Evolutionary conservation across 1,284 basidiomycete species (phyloP).

Genomic region (Coniophora puteana): DNA sequence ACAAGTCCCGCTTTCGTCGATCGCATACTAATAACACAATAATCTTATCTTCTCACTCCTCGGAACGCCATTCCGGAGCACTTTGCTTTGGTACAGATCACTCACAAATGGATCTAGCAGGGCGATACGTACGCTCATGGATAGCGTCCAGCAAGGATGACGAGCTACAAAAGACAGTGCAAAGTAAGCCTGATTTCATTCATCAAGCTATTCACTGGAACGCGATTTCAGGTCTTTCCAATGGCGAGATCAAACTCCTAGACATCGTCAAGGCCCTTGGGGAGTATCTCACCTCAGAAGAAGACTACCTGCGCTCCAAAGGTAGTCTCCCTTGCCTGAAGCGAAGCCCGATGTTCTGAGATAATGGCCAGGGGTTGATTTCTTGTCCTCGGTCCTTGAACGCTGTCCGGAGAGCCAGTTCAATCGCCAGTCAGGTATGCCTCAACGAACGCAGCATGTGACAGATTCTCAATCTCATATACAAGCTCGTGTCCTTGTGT

Average conservation of each 20-base stretch:
- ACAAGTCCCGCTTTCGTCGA: too few relatives aligned
- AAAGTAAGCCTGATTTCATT: conserved; percentile 39
- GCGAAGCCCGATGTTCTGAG: conserved; percentile 14
- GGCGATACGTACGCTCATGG: conserved; percentile 70
- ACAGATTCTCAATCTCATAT: conserved; percentile 10
- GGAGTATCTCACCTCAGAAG: conserved; percentile 84
- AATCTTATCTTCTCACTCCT: too few relatives aligned
- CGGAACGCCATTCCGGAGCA: too few relatives aligned
- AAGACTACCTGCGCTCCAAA: conserved; percentile 75
- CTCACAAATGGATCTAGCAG: conserved; percentile 34
- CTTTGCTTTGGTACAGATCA: too few relatives aligned
- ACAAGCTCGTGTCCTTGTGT: conserved; percentile 75
- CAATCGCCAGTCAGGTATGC: conserved; percentile 79
- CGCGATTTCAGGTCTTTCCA: conserved; percentile 57
- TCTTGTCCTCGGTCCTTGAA: conserved; percentile 65
- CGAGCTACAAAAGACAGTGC: conserved; percentile 57
- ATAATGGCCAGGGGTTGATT: conserved; percentile 59
- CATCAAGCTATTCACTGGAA: conserved; percentile 13
- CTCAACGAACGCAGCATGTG: conserved; percentile 1
- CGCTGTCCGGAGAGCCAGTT: conserved; percentile 62
- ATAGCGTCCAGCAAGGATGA: conserved; percentile 60
- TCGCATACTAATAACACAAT: too few relatives aligned
- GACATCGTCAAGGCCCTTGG: conserved; percentile 86
- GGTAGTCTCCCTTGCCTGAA: conserved; percentile 40
- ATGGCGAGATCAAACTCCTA: conserved; percentile 61